A percentile compares a stretch with the other conserved stretches of the same genome.
These are phyloP conservation scores for Deakozyma indianensis DNA, from an alignment of 805 yeast genomes.

Conservation along the genomic window DNA sequence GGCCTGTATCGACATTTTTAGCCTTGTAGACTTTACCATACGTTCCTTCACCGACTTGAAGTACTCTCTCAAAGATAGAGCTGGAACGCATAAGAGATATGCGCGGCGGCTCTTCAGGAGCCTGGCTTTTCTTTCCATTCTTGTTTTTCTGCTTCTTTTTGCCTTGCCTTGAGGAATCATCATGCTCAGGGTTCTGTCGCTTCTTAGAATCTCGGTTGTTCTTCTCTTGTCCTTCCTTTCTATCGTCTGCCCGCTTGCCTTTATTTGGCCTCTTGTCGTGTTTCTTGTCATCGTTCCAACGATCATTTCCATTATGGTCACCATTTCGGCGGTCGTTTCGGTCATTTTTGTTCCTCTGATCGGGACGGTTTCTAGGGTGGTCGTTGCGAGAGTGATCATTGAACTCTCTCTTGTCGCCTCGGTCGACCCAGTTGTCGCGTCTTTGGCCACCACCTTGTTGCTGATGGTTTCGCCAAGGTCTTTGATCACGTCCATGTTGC, in stretches of 20 bases:
- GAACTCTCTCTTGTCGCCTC: too few species aligned
- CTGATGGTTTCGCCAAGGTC: too few species aligned
- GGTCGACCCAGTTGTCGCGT: too few species aligned
- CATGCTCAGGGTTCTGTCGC: neutral
- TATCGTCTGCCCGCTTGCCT: neutral
- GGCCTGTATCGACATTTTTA: slow-evolving; percentile 48
- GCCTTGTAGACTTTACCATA: slow-evolving; percentile 95
- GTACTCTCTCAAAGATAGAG: slow-evolving; percentile 48
- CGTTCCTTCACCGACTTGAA: slow-evolving; percentile 98
- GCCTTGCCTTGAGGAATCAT: neutral
- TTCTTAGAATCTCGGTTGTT: neutral
- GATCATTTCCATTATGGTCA: neutral
- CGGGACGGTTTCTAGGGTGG: neutral
- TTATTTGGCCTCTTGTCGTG: neutral
- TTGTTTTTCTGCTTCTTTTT: neutral
- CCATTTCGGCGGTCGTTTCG: neutral
- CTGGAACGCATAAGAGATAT: neutral
- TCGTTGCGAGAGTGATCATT: too few species aligned
- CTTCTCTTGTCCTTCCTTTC: neutral
- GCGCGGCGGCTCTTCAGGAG: neutral
- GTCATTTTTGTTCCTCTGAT: neutral
- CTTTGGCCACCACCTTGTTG: too few species aligned
- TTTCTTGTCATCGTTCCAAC: neutral
- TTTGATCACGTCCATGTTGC: too few species aligned
- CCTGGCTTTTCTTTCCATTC: neutral